These are phyloP conservation scores for Reutealis trisperma DNA, from an alignment of 345 rosid genomes.

Conservation along the genomic window DNA sequence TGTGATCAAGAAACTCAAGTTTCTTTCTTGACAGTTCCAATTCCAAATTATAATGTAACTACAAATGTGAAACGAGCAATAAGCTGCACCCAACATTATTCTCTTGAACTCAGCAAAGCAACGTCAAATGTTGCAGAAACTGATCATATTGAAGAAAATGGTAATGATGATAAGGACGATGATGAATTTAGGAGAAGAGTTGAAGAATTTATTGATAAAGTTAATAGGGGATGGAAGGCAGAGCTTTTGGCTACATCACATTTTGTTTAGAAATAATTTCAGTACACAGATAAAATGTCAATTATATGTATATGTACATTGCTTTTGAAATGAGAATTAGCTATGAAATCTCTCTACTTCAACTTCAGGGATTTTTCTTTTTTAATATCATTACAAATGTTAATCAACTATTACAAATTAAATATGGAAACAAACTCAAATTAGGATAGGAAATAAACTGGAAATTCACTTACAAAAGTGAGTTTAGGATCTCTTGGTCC, in stretches of 20 bases:
- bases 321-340: too few relatives aligned
- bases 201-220: constrained; percentile 61
- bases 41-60: not conserved
- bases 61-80: not conserved
- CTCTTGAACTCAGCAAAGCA: not conserved
- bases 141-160: not conserved
- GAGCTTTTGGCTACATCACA: constrained; percentile 23
- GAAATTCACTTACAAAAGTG: too few relatives aligned
- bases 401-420: too few relatives aligned
- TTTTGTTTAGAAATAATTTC: too few relatives aligned
- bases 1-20: constrained; percentile 14
- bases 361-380: too few relatives aligned
- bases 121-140: not conserved
- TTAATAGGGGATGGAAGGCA: constrained; percentile 55
- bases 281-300: too few relatives aligned
- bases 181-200: constrained; percentile 56
- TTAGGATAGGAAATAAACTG: too few relatives aligned
- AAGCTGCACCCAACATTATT: not conserved
- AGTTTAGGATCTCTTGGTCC: too few relatives aligned
- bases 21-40: constrained; percentile 5
- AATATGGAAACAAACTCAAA: too few relatives aligned
- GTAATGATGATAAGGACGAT: constrained; percentile 1
- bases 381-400: too few relatives aligned
- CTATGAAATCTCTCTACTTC: too few relatives aligned
- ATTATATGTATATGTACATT: too few relatives aligned